Base-by-base conservation (phyloP, 2,329 filamentous ascomycete species). In the Sordariomycetes sp. region DNA sequence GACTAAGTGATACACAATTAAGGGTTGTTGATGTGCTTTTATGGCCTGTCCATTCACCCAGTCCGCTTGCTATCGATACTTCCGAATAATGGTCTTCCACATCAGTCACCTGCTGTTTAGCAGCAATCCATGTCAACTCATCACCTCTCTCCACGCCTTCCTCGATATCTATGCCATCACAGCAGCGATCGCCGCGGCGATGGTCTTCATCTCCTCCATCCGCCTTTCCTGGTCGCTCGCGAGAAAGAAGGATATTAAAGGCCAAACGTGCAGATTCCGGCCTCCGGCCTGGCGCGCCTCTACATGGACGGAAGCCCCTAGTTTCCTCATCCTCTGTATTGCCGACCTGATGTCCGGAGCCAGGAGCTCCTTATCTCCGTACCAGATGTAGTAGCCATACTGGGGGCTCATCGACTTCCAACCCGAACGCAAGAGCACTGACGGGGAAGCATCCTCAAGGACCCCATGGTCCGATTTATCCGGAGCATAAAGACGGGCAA, bases 181-280 rank as follows among this genome's bases (percentile, higher is more conserved):
- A 7, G 55, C 45, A 20, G 53, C 35, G 39, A 74, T 69, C 54
- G 72, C 69, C 32, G 63, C 64, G 45, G 69, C 67, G 59, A 72
- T 67, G 63, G 70, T 65, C 61, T 69, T 70, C 61, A 86, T 65
- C 2, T 82, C 81, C 60, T 74, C 74, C 57, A 79, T 66, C 57
- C 82, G 75, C 64, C 75, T 70, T 36, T 75, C 70, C n/a, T 57
- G 55, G 48, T 67, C 65, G 28, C 73, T 73, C 53, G 69, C 72
- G 32, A 84, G 66, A 64, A 82, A 81, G n/a, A 82, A 64, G 53
- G 76, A 76, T 10, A 85, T 86, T 22, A 95, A 85, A 0, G 89
- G 88, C 90, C 89, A 95, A 12, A 85, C 89, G 68, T 95, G 89
- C 59, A 94, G 84, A 2, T 82, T 84, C 15, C 81, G 85, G 15